phyloP scores from a whole-genome alignment of 2,329 filamentous ascomycete genomes.

The Botrytis galanthina region DNA sequence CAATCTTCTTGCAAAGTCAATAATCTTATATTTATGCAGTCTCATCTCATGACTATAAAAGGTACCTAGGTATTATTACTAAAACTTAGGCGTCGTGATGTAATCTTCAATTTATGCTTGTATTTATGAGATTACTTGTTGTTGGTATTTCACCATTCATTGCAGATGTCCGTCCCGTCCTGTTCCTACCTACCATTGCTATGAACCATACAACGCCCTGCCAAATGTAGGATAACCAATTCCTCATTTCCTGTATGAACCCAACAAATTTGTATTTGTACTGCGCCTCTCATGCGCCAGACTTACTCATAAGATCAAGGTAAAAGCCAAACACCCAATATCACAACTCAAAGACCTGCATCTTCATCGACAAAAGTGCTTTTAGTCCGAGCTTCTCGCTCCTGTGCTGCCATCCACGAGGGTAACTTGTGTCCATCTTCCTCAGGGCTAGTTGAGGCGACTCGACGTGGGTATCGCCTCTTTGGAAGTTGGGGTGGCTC shows the following conservation, averaged over 20 bases:
- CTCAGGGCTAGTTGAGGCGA: constrained; percentile 36
- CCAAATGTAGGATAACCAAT: constrained; percentile 7
- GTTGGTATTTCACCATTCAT: not conserved
- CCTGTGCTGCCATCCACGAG: constrained; percentile 39
- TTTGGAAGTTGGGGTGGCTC: constrained; percentile 30
- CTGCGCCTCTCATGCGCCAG: not conserved
- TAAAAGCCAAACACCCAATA: not conserved
- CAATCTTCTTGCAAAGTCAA: not conserved
- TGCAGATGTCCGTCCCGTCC: not conserved
- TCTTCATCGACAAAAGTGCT: constrained; percentile 39
- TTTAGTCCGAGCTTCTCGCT: constrained; percentile 39
- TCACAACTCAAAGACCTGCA: constrained; percentile 23
- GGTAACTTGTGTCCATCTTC: constrained; percentile 37
- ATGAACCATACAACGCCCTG: constrained; percentile 1
- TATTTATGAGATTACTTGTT: not conserved
- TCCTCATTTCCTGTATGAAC: not conserved
- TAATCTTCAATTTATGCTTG: constrained; percentile 3
- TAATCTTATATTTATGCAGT: not conserved
- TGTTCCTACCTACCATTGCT: not conserved
- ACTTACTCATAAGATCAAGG: not conserved
- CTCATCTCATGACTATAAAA: not conserved
- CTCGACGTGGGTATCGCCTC: constrained; percentile 29
- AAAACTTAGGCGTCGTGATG: not conserved
- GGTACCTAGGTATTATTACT: too few species aligned
- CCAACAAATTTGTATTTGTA: not conserved